Percentiles rank a stretch among this genome's conserved stretches.
phyloP scores from a whole-genome alignment of 1,284 basidiomycete species.

The Pisolithus thermaeus region DNA sequence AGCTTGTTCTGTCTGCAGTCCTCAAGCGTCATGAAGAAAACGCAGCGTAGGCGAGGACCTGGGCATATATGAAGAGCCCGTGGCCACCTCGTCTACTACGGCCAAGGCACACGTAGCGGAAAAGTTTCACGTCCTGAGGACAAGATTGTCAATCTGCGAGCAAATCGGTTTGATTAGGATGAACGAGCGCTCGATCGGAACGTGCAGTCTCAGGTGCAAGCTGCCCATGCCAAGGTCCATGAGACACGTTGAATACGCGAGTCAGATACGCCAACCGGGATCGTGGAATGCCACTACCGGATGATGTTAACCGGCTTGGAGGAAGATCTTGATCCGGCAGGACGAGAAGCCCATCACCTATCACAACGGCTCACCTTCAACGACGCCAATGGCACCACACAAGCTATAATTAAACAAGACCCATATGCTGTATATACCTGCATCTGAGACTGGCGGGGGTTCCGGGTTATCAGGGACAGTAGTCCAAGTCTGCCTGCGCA shows the following conservation, averaged over 20 bases:
- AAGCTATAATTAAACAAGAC: slow-evolving; percentile 18
- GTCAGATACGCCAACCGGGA: no score
- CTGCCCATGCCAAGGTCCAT: background rate
- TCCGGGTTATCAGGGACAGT: slow-evolving; percentile 15
- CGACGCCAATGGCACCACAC: slow-evolving; percentile 6
- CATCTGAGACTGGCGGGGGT: background rate
- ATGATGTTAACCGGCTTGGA: background rate
- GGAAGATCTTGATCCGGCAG: background rate
- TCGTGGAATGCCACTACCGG: background rate
- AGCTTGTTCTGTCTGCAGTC: no score
- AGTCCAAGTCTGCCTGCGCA: slow-evolving; percentile 20
- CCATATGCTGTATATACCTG: slow-evolving; percentile 21
- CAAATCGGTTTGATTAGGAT: background rate
- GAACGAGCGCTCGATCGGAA: background rate
- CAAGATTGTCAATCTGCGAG: no score
- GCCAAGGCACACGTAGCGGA: no score
- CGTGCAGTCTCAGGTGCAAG: background rate
- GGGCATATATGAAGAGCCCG: background rate
- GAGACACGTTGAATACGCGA: background rate
- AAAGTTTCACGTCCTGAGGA: no score
- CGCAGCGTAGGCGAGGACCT: background rate
- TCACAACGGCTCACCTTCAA: no score
- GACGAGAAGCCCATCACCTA: no score
- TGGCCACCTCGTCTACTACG: no score
- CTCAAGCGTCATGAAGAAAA: background rate